Evolutionary conservation across 192 early-diverging fungal species (phyloP).

Genomic region (Glomus cerebriforme): DNA sequence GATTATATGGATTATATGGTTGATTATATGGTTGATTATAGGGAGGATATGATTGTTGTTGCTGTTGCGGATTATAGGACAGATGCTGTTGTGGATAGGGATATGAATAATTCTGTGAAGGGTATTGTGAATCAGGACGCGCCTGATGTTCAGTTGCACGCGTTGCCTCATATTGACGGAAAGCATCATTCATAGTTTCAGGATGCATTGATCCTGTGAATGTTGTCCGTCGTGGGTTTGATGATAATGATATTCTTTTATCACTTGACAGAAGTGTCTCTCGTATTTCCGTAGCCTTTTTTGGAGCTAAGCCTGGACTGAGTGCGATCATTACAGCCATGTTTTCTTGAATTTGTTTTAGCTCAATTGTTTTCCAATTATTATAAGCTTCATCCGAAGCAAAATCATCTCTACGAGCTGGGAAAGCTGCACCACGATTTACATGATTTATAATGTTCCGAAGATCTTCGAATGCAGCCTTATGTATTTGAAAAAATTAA

Average conservation of each 20-base stretch:
- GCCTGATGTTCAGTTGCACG: neutral
- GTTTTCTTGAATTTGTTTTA: conserved; percentile 18
- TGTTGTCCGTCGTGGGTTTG: neutral
- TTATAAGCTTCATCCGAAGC: conserved; percentile 27
- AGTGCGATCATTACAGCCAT: neutral
- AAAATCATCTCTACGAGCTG: conserved; percentile 30
- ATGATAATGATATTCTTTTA: neutral
- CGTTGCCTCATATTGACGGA: neutral
- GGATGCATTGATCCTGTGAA: conserved; percentile 4
- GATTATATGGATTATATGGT: neutral
- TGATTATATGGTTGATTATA: neutral
- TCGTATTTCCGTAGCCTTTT: neutral
- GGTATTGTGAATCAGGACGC: conserved; percentile 2
- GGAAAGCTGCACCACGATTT: conserved; percentile 22
- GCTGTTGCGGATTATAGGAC: neutral
- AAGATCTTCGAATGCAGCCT: conserved; percentile 28
- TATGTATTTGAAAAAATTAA: neutral
- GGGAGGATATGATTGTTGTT: neutral
- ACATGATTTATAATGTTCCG: conserved; percentile 21
- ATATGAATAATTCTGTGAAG: neutral
- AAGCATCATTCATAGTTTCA: conserved; percentile 13
- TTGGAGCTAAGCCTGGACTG: neutral
- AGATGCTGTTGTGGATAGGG: neutral
- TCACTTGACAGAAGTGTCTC: conserved; percentile 3
- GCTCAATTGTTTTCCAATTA: conserved; percentile 29